A percentile compares a stretch with the other conserved stretches of the same genome.
These are phyloP conservation scores for Sugiyamaella marilandica DNA, from an alignment of 805 yeast genomes.

Conservation along the genomic window DNA sequence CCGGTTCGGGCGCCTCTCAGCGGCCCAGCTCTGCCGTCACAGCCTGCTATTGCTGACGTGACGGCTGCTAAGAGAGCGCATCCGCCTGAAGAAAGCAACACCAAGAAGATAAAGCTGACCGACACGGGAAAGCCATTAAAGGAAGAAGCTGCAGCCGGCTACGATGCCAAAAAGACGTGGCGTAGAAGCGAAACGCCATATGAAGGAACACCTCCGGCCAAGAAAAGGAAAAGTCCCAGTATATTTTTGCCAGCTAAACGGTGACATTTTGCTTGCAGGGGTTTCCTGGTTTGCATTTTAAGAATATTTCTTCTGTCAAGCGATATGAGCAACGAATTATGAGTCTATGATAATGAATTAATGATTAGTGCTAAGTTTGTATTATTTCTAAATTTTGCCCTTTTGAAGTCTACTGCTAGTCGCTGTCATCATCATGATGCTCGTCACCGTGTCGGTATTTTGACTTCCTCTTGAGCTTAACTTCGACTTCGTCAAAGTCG, in stretches of 20 bases:
- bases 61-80: neutral
- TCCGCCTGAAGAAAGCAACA: neutral
- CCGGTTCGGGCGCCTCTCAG: neutral
- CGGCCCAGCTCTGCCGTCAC: neutral
- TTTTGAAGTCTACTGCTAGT: too few relatives aligned
- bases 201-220: neutral
- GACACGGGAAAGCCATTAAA: neutral
- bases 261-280: neutral
- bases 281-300: neutral
- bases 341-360: neutral
- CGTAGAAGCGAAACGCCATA: neutral
- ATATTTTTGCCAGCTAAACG: neutral
- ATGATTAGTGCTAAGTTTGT: too few relatives aligned
- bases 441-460: neutral
- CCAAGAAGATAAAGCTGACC: neutral
- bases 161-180: neutral
- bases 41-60: neutral
- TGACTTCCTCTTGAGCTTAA: neutral
- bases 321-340: neutral
- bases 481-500: slow-evolving; percentile 1
- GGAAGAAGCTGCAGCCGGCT: neutral
- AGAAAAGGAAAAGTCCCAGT: neutral
- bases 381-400: too few relatives aligned
- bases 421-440: neutral
- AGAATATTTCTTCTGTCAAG: neutral